Base-by-base conservation (phyloP, 108 stramenopile species). In the Cafeteria roenbergensis region DNA sequence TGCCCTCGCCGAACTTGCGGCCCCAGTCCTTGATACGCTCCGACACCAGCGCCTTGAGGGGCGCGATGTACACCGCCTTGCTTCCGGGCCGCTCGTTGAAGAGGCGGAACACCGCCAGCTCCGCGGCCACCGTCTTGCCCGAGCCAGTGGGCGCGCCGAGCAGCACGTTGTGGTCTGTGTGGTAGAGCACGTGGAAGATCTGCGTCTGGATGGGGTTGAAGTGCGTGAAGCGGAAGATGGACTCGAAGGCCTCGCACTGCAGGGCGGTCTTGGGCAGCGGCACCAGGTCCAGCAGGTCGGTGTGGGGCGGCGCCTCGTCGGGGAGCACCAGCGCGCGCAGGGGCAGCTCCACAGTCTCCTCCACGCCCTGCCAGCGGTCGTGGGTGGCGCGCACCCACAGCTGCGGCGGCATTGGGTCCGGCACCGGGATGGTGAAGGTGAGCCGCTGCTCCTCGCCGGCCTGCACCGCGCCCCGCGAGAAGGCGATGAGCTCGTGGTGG, bases 171-270 rank as follows among this genome's bases (percentile, higher is more conserved):
- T 71, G 66, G 72, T 95, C 89, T 17, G 90, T 88, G 76, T 85
- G 85, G 75, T 88, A 93, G 29, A 91, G 78, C 54, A 94, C 83
- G 64, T 90, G 87, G 70, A 93, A 95, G 29, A 87, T 50, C 62
- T 93, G 90, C 35, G 90, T 90, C 74, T 92, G 90, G 69, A 90
- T 84, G 24, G 97, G 94, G 64, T 99, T 99, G 79, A 99, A 99
- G 42, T 88, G 87, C 29, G 85, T 73, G 73, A 92, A 93, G 30
- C 71, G 76, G 67, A 92, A 99, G 32, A 99, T 73, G 34, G 76
- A 55, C 75, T 97, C 93, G 67, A 80, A 97, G 33, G 67, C 67
- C 31, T 73, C 64, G 63, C 93, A 74, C 34, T 84, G 81, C 51
- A 99, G 69, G 0, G 88, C 95, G n/a, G 82, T 71, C 22, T 77